Conservation (phyloP, 169 alveolate genomes). For the Theileria parva region DNA sequence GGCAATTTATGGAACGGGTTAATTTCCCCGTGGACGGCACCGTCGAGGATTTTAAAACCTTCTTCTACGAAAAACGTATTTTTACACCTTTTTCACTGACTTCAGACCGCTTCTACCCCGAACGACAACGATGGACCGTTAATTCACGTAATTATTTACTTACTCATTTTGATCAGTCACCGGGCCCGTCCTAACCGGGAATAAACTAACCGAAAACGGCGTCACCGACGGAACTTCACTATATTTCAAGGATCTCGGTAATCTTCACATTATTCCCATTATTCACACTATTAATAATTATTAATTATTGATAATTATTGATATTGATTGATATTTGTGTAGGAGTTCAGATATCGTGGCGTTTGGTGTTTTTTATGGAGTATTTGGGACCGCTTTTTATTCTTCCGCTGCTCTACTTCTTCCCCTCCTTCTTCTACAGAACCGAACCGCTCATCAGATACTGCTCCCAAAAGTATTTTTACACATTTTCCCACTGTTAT, state of each 20-base stretch:
- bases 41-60: constrained; percentile 64
- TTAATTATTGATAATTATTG: too few species aligned
- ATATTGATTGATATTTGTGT: background rate
- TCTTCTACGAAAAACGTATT: constrained; percentile 70
- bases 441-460: background rate
- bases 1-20: constrained; percentile 74
- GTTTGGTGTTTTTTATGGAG: constrained; percentile 93
- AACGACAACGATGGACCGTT: constrained; percentile 80
- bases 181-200: constrained; percentile 59
- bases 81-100: background rate
- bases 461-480: constrained; percentile 10
- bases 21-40: constrained; percentile 70
- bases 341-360: constrained; percentile 97
- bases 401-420: constrained; percentile 87
- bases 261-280: background rate
- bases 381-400: constrained; percentile 97
- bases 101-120: constrained; percentile 81
- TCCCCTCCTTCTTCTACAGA: constrained; percentile 60
- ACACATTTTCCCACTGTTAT: background rate
- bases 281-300: background rate
- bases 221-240: constrained; percentile 75
- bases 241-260: constrained; percentile 81
- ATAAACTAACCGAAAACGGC: constrained; percentile 62
- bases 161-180: constrained; percentile 39
- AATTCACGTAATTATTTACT: constrained; percentile 54